Percentiles rank a stretch among this genome's conserved stretches.
phyloP scores from a whole-genome alignment of 192 early-diverging fungal species.

The Coemansia asiatica region DNA sequence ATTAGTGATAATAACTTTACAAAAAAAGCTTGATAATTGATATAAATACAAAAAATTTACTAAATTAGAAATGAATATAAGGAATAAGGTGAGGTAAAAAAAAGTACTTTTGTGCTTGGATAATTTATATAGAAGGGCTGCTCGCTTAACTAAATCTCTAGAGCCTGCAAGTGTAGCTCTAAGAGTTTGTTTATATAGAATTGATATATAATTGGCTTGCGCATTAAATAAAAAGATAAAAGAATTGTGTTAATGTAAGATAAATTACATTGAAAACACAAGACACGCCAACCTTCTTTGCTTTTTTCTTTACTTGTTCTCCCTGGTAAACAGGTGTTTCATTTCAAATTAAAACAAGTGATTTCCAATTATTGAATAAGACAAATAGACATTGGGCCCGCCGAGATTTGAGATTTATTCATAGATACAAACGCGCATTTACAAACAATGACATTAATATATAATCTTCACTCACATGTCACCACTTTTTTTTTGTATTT shows the following conservation, averaged over 20 bases:
- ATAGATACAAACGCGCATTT: not conserved
- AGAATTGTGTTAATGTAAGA: not conserved
- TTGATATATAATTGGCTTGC: not conserved
- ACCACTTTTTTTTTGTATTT: not conserved
- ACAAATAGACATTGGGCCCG: not conserved
- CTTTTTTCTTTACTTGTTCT: not conserved
- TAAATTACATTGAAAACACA: not conserved
- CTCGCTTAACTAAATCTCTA: not conserved
- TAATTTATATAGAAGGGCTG: not conserved
- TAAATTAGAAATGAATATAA: not conserved
- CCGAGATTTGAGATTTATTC: not conserved
- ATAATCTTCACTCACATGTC: not conserved
- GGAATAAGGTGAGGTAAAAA: not conserved
- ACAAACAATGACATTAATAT: constrained; percentile 3
- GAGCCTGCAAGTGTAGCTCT: not conserved
- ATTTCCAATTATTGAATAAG: not conserved
- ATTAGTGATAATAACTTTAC: not conserved
- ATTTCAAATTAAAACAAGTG: not conserved
- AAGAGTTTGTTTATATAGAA: not conserved
- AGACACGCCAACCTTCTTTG: too few species aligned
- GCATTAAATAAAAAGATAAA: not conserved
- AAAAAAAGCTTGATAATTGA: not conserved
- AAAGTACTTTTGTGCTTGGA: too few species aligned
- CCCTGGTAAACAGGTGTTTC: not conserved
- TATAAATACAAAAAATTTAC: not conserved